A percentile compares a stretch with the other conserved stretches of the same genome.
Evolutionary conservation across 176 grass and related monocot genomes (phyloP).

Genomic region (Aegilops sharonensis): DNA sequence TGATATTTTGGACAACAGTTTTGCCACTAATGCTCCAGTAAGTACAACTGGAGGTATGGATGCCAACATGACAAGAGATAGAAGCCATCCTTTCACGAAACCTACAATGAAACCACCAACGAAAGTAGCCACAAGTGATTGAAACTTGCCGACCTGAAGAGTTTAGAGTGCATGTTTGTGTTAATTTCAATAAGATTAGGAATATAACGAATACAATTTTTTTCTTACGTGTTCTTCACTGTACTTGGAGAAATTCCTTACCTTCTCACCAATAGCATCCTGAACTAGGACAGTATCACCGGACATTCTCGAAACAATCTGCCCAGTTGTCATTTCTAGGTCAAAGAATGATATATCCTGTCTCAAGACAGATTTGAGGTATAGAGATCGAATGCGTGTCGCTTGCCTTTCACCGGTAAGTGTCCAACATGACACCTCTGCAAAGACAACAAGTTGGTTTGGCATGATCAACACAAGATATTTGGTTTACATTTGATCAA

Average conservation of each 20-base stretch:
- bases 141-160: slow-evolving; percentile 38
- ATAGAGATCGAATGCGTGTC: slow-evolving; percentile 15
- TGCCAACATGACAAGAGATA: slow-evolving; percentile 36
- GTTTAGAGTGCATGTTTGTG: neutral
- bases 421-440: slow-evolving; percentile 51
- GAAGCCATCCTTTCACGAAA: slow-evolving; percentile 37
- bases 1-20: neutral
- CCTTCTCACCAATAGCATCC: slow-evolving; percentile 55
- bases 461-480: neutral
- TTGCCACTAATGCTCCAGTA: slow-evolving; percentile 17
- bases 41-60: slow-evolving; percentile 11
- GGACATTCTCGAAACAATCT: slow-evolving; percentile 22
- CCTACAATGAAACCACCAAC: slow-evolving; percentile 32
- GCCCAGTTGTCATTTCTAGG: slow-evolving; percentile 29
- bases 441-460: neutral
- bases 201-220: neutral
- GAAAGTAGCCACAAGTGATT: slow-evolving; percentile 24
- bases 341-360: slow-evolving; percentile 48
- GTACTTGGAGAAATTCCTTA: neutral
- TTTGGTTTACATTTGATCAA: neutral
- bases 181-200: neutral
- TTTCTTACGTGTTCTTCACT: neutral
- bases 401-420: slow-evolving; percentile 44
- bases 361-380: slow-evolving; percentile 35
- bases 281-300: slow-evolving; percentile 43